Conservation (phyloP, 2,329 filamentous ascomycete species). For the Apiospora arundinis region DNA sequence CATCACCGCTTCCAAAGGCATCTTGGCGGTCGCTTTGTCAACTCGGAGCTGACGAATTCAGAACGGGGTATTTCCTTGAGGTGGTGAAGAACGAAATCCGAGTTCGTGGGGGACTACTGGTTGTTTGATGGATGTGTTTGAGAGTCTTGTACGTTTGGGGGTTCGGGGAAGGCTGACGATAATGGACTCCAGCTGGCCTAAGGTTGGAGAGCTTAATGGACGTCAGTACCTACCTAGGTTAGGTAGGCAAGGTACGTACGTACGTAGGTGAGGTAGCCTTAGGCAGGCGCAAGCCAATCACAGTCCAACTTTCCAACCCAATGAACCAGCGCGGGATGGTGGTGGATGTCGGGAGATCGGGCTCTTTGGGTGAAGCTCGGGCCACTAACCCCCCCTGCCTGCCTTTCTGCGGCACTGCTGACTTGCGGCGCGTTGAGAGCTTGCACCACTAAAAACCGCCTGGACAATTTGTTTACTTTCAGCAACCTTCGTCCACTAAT, state of each 20-base stretch:
- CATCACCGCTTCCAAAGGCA: slow-evolving; percentile 99
- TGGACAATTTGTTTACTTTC: slow-evolving; percentile 49
- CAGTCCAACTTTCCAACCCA: neutral
- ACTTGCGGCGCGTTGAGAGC: slow-evolving; percentile 28
- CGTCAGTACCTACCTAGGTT: neutral
- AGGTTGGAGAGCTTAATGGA: slow-evolving; percentile 9
- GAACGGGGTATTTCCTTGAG: slow-evolving; percentile 24
- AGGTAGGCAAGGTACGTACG: neutral
- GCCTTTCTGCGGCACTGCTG: slow-evolving; percentile 21
- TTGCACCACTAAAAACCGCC: slow-evolving; percentile 21
- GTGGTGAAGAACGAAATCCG: slow-evolving; percentile 12
- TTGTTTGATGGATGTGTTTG: slow-evolving; percentile 16
- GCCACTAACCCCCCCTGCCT: neutral
- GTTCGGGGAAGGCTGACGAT: slow-evolving; percentile 12
- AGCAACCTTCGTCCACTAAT: slow-evolving; percentile 29
- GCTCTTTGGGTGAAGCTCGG: neutral
- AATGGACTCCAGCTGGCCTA: slow-evolving; percentile 1
- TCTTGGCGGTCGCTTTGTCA: slow-evolving; percentile 61
- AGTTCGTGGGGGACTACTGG: slow-evolving; percentile 8
- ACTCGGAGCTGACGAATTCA: slow-evolving; percentile 3
- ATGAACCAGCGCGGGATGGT: neutral
- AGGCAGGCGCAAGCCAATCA: neutral
- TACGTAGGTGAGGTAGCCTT: slow-evolving; percentile 13
- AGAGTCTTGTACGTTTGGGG: neutral
- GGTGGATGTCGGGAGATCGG: slow-evolving; percentile 1